These are phyloP conservation scores for Alopecurus myosuroides DNA, from an alignment of 176 grass and related monocot species.

Conservation along the genomic window DNA sequence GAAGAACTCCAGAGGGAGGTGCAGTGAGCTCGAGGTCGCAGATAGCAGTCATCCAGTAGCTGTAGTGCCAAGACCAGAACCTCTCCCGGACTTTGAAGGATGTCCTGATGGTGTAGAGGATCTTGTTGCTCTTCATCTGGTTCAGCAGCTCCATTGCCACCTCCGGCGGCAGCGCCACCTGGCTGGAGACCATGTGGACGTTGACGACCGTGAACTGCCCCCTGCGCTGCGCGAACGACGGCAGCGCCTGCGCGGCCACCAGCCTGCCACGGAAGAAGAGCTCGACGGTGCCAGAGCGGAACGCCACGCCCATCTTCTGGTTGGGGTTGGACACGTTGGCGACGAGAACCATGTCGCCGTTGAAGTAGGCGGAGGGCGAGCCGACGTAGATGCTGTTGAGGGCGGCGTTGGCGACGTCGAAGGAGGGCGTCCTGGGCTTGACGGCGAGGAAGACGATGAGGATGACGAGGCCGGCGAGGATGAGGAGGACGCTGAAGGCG, in stretches of 20 bases:
- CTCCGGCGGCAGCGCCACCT: conserved; percentile 63
- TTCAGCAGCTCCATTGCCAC: conserved; percentile 56
- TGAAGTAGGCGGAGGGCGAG: conserved; percentile 54
- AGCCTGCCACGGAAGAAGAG: conserved; percentile 68
- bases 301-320: conserved; percentile 57
- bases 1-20: conserved; percentile 72
- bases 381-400: conserved; percentile 78
- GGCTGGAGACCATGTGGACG: conserved; percentile 79
- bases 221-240: conserved; percentile 49
- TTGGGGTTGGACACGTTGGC: conserved; percentile 94
- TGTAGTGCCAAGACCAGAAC: conserved; percentile 56
- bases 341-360: conserved; percentile 65
- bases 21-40: conserved; percentile 79
- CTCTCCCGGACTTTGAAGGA: conserved; percentile 72
- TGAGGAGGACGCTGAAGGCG: conserved; percentile 75
- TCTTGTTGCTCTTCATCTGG: conserved; percentile 67
- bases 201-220: conserved; percentile 51
- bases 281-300: conserved; percentile 52
- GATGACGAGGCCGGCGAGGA: conserved; percentile 57
- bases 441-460: conserved; percentile 67
- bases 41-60: conserved; percentile 52
- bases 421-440: conserved; percentile 58
- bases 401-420: conserved; percentile 54
- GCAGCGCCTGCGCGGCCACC: conserved; percentile 59
- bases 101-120: conserved; percentile 59